Evolutionary conservation across 1,284 basidiomycete genomes (phyloP).

Genomic region (Polyporus tsugae): DNA sequence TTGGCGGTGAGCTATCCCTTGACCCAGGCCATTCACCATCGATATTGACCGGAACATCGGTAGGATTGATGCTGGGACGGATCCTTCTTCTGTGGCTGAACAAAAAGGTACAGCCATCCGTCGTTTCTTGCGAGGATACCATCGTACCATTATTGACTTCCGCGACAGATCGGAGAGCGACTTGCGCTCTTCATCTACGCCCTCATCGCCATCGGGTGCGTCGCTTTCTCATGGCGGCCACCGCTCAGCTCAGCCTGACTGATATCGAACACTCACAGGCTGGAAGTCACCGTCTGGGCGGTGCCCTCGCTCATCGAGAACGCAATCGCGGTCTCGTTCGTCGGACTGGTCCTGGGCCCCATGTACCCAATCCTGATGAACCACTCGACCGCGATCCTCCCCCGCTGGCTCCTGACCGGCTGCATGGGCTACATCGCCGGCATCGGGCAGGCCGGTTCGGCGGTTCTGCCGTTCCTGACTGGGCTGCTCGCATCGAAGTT

Average conservation of each 20-base stretch:
- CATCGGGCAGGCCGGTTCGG: constrained; percentile 72
- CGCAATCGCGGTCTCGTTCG: constrained; percentile 64
- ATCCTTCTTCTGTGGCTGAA: constrained; percentile 66
- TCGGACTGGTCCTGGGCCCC: constrained; percentile 55
- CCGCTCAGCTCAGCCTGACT: background rate
- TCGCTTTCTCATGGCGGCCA: constrained; percentile 5
- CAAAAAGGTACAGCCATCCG: constrained; percentile 49
- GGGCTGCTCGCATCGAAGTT: constrained; percentile 62
- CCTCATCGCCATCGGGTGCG: constrained; percentile 59
- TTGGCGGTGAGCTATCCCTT: constrained; percentile 36
- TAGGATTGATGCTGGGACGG: constrained; percentile 66
- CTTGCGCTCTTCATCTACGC: constrained; percentile 61
- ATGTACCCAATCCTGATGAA: constrained; percentile 78
- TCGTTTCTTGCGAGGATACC: background rate
- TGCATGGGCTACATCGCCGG: constrained; percentile 75
- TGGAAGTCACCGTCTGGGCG: constrained; percentile 72
- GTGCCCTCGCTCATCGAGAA: constrained; percentile 65
- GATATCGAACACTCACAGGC: constrained; percentile 40
- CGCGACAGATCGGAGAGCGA: constrained; percentile 58
- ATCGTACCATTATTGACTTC: background rate
- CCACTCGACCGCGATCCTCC: constrained; percentile 62
- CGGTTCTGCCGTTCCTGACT: constrained; percentile 71
- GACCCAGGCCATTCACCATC: background rate
- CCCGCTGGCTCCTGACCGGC: constrained; percentile 66
- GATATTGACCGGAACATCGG: background rate